These are phyloP conservation scores for Ceratocystiopsis minuta DNA, from an alignment of 2,329 filamentous ascomycete species.

Conservation along the genomic window DNA sequence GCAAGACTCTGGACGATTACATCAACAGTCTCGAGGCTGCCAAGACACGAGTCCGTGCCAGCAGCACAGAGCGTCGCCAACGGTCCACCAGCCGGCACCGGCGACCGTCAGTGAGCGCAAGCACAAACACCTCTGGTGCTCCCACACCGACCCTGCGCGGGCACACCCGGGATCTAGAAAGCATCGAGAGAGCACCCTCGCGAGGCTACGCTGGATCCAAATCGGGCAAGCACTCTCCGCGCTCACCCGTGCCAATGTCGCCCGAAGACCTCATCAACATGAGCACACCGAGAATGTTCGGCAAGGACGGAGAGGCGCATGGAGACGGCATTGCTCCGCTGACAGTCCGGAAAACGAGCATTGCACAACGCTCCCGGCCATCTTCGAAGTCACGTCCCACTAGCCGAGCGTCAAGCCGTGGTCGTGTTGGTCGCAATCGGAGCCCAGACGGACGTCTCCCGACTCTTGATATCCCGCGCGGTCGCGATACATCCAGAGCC, in stretches of 20 bases:
- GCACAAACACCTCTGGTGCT: too few relatives aligned
- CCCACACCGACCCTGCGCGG: background rate
- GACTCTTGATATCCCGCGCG: slow-evolving; percentile 32
- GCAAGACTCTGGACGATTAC: slow-evolving; percentile 60
- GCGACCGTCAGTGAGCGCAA: background rate
- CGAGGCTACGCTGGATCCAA: slow-evolving; percentile 44
- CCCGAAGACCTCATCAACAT: slow-evolving; percentile 62
- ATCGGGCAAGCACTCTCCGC: slow-evolving; percentile 69
- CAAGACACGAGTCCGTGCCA: slow-evolving; percentile 38
- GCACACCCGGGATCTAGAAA: too few relatives aligned
- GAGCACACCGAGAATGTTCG: slow-evolving; percentile 25
- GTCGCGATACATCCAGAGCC: slow-evolving; percentile 42
- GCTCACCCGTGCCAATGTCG: slow-evolving; percentile 86
- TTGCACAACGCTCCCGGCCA: slow-evolving; percentile 12
- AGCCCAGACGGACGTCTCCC: slow-evolving; percentile 28
- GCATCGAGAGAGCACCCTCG: slow-evolving; percentile 39
- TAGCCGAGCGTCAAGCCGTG: slow-evolving; percentile 32
- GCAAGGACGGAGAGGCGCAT: slow-evolving; percentile 11
- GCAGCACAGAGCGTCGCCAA: slow-evolving; percentile 28
- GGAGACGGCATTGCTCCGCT: slow-evolving; percentile 8
- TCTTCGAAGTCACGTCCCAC: slow-evolving; percentile 17
- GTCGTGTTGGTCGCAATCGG: slow-evolving; percentile 20
- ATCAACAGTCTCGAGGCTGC: slow-evolving; percentile 74
- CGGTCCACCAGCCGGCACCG: slow-evolving; percentile 17
- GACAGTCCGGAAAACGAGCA: slow-evolving; percentile 1